Conservation (phyloP, 1,139 yeast genomes). For the Kodamaea anthophila region DNA sequence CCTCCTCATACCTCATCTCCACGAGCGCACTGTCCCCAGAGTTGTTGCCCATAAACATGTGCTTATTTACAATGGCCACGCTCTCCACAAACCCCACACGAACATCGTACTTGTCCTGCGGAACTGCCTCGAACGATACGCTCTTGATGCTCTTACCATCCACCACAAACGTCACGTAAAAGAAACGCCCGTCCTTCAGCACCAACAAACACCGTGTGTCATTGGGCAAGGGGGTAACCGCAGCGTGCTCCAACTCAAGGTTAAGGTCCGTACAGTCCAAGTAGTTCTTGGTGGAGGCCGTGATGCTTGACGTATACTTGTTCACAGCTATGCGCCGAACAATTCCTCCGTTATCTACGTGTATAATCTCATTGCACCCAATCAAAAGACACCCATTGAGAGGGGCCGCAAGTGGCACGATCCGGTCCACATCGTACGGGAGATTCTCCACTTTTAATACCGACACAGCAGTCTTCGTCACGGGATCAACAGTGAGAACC, state of each 20-base stretch:
- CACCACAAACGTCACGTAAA: slow-evolving; percentile 45
- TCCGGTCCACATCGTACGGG: slow-evolving; percentile 68
- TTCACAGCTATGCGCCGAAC: slow-evolving; percentile 64
- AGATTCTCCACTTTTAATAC: slow-evolving; percentile 58
- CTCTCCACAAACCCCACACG: slow-evolving; percentile 27
- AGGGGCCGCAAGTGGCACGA: slow-evolving; percentile 61
- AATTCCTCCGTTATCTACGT: slow-evolving; percentile 79
- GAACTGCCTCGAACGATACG: slow-evolving; percentile 26
- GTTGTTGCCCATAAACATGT: slow-evolving; percentile 30
- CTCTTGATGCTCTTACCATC: slow-evolving; percentile 43
- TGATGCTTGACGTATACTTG: slow-evolving; percentile 43
- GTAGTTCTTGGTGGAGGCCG: slow-evolving; percentile 43
- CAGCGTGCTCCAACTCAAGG: slow-evolving; percentile 53
- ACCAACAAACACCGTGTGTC: slow-evolving; percentile 50
- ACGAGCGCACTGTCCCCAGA: slow-evolving; percentile 34
- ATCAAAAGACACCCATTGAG: slow-evolving; percentile 65
- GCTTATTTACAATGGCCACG: slow-evolving; percentile 29
- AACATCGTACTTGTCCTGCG: slow-evolving; percentile 17
- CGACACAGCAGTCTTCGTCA: slow-evolving; percentile 58
- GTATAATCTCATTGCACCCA: slow-evolving; percentile 75
- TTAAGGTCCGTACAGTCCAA: slow-evolving; percentile 50
- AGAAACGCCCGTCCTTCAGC: slow-evolving; percentile 46
- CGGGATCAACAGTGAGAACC: slow-evolving; percentile 61
- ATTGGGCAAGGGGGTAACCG: slow-evolving; percentile 40
- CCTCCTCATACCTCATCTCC: slow-evolving; percentile 20